These are phyloP conservation scores for Tetrapisispora namnaoensis DNA, from an alignment of 805 yeast genomes.

Conservation along the genomic window DNA sequence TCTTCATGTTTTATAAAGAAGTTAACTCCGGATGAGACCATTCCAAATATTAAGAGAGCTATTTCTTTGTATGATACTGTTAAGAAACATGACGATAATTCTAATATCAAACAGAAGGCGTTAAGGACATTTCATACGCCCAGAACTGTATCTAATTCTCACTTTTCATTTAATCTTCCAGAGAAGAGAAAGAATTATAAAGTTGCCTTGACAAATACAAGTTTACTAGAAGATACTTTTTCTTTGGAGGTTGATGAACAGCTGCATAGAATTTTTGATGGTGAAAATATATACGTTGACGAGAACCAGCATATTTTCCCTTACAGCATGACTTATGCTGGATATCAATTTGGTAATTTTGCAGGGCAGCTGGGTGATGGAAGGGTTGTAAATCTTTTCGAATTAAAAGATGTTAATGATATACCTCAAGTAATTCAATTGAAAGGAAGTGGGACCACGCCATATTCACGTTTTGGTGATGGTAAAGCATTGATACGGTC, in stretches of 20 bases:
- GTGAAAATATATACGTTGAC: constrained; percentile 39
- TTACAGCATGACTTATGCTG: constrained; percentile 87
- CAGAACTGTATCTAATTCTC: constrained; percentile 46
- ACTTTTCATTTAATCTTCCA: constrained; percentile 67
- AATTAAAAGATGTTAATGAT: constrained; percentile 43
- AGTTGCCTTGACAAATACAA: constrained; percentile 45
- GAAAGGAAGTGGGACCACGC: constrained; percentile 89
- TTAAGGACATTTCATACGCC: constrained; percentile 37
- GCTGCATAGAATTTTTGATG: constrained; percentile 51
- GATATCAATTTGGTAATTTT: constrained; percentile 92
- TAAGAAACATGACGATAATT: neutral
- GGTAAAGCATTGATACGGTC: constrained; percentile 91
- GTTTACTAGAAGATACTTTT: constrained; percentile 50
- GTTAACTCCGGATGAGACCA: constrained; percentile 22
- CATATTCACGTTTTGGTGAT: constrained; percentile 90
- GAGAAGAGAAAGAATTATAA: constrained; percentile 43
- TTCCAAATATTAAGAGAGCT: constrained; percentile 14
- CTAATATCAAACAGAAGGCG: constrained; percentile 12
- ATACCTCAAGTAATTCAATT: constrained; percentile 44
- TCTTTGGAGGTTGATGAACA: constrained; percentile 41
- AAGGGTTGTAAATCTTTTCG: constrained; percentile 75
- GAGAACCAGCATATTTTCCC: constrained; percentile 44
- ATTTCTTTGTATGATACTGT: neutral
- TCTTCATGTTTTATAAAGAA: constrained; percentile 17
- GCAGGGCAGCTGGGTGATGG: constrained; percentile 98